Base-by-base conservation (phyloP, 441 rosid species). In the Metrosideros polymorpha region DNA sequence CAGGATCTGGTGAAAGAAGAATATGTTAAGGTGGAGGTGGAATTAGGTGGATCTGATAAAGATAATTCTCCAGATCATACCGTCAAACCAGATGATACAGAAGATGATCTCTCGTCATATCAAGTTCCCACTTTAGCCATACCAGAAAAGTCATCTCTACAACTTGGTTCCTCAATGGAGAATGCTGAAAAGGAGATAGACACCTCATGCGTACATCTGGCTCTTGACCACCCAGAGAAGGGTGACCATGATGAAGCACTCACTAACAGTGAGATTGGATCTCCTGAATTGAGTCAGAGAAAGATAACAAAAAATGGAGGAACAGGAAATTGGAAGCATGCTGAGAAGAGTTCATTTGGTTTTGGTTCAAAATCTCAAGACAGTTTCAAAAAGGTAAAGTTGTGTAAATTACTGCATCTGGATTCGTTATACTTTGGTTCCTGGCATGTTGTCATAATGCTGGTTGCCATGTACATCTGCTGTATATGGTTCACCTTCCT, bases 41-140 rank as follows among this genome's bases (percentile, higher is more conserved):
- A 89, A 89, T 85, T 82, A 85, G 90, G 87, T 55, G 90, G 86
- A 89, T 90, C 94, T 84, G 93, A 90, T 84, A 90, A 91, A 83
- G 92, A 90, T 85, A 88, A 87, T 86, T 89, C 93, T 89, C 91
- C 91, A 85, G 88, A 90, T 86, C 83, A 83, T 89, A 93, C 88
- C 84, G 96, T 90, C 88, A 88, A 85, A 92, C 89, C 71, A 77
- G 93, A 90, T 87, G 91, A 92, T 91, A 83, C 89, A 61, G 98
- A 94, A 56, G 94, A 93, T 85, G 95, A 90, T 91, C 87, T 90
- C 87, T 89, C 83, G 61, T 92, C 98, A 87, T 96, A 94, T 91
- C 95, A 94, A 92, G 98, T 90, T 93, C 96, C 95, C 87, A 95
- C 96, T 84, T 93, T 93, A 83, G 92, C 97, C 88, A 93, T 94